Evolutionary conservation across 805 yeast genomes (phyloP).

Genomic region (Komagataella ulmi): DNA sequence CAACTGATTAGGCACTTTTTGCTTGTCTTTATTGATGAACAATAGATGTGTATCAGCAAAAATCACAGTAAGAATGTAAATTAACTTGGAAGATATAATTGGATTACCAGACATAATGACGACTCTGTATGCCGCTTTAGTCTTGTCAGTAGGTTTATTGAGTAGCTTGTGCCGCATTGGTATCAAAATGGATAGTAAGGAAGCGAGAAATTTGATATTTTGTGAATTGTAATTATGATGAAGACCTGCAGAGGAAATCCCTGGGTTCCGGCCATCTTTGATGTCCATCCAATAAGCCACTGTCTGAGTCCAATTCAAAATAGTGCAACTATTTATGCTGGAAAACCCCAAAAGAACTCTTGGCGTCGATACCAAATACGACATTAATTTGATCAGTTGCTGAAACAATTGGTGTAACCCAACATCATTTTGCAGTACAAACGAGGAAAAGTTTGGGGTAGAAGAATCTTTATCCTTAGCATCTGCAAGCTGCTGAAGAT

Average conservation of each 20-base stretch:
- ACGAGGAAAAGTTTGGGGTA: constrained; percentile 20
- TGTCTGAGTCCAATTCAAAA: constrained; percentile 38
- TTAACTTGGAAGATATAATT: constrained; percentile 38
- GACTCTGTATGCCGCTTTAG: constrained; percentile 23
- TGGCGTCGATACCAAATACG: constrained; percentile 29
- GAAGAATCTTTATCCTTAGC: constrained; percentile 11
- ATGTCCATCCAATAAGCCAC: constrained; percentile 41
- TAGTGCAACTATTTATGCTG: constrained; percentile 19
- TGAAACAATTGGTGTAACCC: constrained; percentile 26
- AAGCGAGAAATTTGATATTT: constrained; percentile 26
- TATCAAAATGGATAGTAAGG: constrained; percentile 29
- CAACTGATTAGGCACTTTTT: neutral
- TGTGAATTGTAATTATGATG: constrained; percentile 1
- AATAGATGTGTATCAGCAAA: constrained; percentile 22
- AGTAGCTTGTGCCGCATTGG: constrained; percentile 24
- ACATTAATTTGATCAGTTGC: constrained; percentile 22
- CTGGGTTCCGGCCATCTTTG: constrained; percentile 25
- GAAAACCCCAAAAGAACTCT: constrained; percentile 29
- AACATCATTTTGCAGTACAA: constrained; percentile 25
- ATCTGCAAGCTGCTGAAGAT: constrained; percentile 6
- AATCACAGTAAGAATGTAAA: constrained; percentile 37
- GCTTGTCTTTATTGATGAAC: constrained; percentile 1
- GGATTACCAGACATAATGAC: constrained; percentile 46
- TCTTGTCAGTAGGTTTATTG: constrained; percentile 17
- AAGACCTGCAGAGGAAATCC: constrained; percentile 1